Conservation (phyloP, 352 stramenopile species). For the Pythium pyrilobum region DNA sequence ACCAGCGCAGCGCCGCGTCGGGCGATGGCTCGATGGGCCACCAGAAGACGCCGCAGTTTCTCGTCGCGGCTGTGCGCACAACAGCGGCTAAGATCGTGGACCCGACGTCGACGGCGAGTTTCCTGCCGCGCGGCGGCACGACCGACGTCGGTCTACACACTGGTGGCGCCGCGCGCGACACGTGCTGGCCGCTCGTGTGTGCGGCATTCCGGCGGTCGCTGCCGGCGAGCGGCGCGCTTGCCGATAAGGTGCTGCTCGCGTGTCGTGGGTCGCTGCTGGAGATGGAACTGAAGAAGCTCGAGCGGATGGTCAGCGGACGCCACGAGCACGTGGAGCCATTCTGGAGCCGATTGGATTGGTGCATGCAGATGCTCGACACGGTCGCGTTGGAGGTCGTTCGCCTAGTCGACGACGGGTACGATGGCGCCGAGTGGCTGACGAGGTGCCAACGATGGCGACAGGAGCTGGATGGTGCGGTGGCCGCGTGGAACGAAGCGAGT, state of each 20-base stretch:
- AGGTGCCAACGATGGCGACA: slow-evolving; percentile 6
- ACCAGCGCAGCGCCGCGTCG: slow-evolving; percentile 23
- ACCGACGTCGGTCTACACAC: slow-evolving; percentile 53
- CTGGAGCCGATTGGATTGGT: background rate
- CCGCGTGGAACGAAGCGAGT: too few species aligned
- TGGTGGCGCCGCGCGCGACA: slow-evolving; percentile 31
- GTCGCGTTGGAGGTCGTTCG: slow-evolving; percentile 1
- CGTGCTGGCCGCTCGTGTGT: slow-evolving; percentile 49
- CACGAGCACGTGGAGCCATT: background rate
- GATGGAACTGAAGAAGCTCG: background rate
- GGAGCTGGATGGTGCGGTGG: too few species aligned
- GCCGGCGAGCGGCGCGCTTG: slow-evolving; percentile 24
- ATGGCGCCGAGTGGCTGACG: background rate
- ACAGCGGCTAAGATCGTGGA: slow-evolving; percentile 4
- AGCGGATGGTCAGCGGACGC: background rate
- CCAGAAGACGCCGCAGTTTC: slow-evolving; percentile 55
- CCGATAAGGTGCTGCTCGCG: slow-evolving; percentile 27
- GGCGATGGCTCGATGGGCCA: slow-evolving; percentile 21
- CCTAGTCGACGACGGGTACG: background rate
- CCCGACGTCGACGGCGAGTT: background rate
- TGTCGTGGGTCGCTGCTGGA: slow-evolving; percentile 25
- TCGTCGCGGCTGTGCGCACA: slow-evolving; percentile 25
- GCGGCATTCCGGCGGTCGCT: slow-evolving; percentile 30
- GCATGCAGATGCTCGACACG: slow-evolving; percentile 4
- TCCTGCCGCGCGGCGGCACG: slow-evolving; percentile 24